Evolutionary conservation across 2,329 filamentous ascomycete species (phyloP).

Genomic region (Clonostachys sp.): DNA sequence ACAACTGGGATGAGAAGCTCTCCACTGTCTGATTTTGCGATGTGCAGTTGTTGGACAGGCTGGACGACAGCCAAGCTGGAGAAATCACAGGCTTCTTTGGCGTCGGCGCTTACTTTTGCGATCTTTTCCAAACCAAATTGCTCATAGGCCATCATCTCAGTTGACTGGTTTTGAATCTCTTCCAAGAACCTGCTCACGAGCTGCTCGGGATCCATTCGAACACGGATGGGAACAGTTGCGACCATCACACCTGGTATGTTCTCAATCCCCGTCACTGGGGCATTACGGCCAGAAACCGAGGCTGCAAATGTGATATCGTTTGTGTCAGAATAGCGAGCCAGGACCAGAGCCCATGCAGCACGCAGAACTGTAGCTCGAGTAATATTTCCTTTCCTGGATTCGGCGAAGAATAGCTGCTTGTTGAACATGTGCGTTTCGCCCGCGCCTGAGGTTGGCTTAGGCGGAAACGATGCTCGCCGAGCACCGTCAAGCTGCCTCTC

Average conservation of each 20-base stretch:
- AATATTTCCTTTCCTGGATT: background rate
- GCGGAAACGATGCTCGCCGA: background rate
- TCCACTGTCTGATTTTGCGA: background rate
- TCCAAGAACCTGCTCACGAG: background rate
- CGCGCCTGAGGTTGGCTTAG: background rate
- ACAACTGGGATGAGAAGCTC: constrained; percentile 13
- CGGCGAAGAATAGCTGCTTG: background rate
- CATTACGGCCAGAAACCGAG: constrained; percentile 6
- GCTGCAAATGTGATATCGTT: constrained; percentile 5
- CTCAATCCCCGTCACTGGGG: background rate
- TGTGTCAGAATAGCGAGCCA: background rate
- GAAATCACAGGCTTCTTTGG: constrained; percentile 4
- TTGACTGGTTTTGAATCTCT: constrained; percentile 2
- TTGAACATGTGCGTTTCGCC: background rate
- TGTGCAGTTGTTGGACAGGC: background rate
- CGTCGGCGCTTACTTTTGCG: constrained; percentile 3
- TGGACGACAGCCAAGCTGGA: constrained; percentile 1
- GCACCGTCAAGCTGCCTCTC: background rate
- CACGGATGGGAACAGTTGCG: constrained; percentile 12
- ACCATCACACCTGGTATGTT: background rate
- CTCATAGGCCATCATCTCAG: constrained; percentile 6
- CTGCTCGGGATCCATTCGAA: background rate
- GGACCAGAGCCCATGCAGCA: constrained; percentile 10
- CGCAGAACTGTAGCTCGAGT: constrained; percentile 8
- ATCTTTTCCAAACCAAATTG: constrained; percentile 12